phyloP scores from a whole-genome alignment of 139 green algal species.

The Tetraselmis chui region DNA sequence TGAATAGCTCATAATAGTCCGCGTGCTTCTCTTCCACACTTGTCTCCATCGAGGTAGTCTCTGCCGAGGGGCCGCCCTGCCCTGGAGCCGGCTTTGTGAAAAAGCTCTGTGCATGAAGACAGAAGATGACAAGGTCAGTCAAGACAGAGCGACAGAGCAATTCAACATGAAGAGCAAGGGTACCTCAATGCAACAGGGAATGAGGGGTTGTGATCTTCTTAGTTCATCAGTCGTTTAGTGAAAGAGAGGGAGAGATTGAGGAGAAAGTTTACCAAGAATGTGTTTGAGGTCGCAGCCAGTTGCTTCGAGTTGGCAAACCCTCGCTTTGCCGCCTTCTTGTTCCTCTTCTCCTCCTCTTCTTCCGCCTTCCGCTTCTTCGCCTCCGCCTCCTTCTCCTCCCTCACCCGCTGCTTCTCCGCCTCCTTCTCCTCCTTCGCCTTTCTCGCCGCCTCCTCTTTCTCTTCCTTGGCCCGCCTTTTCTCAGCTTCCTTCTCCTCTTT shows the following conservation, averaged over 20 bases:
- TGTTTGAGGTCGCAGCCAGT: neutral
- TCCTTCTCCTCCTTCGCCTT: neutral
- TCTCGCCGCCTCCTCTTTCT: neutral
- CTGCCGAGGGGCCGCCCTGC: neutral
- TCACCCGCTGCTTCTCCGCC: neutral
- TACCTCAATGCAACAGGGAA: too few relatives aligned
- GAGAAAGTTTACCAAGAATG: neutral
- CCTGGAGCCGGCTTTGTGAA: neutral
- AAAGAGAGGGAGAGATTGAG: too few relatives aligned
- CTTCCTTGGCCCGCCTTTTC: neutral
- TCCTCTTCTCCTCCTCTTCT: neutral
- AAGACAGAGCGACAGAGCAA: too few relatives aligned
- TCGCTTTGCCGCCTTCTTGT: neutral
- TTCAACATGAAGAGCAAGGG: too few relatives aligned
- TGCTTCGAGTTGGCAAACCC: neutral
- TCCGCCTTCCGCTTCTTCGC: neutral
- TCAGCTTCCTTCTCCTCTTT: neutral
- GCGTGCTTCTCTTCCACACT: neutral
- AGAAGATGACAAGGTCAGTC: too few relatives aligned
- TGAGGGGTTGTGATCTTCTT: too few relatives aligned
- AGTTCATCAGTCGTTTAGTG: too few relatives aligned
- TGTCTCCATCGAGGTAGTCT: neutral
- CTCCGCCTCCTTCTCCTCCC: neutral
- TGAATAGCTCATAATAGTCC: neutral
- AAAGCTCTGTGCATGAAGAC: neutral